A percentile compares a stretch with the other conserved stretches of the same genome.
These are phyloP conservation scores for Tothia fuscella DNA, from an alignment of 2,329 filamentous ascomycete genomes.

Conservation along the genomic window DNA sequence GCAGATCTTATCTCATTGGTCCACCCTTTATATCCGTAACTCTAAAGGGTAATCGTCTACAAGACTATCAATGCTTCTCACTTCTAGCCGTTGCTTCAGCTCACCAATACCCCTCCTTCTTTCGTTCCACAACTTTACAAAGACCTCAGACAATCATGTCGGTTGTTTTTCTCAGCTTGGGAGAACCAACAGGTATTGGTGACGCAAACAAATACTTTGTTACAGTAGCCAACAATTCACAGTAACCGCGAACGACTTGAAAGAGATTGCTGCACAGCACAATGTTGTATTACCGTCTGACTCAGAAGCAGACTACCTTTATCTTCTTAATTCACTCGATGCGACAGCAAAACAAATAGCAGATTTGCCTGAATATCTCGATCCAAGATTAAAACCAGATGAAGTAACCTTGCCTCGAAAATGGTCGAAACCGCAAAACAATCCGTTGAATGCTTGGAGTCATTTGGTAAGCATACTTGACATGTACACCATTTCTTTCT, in stretches of 20 bases:
- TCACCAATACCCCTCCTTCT: too few species aligned
- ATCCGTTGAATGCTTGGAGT: slow-evolving; percentile 19
- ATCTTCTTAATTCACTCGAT: slow-evolving; percentile 18
- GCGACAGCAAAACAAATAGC: slow-evolving; percentile 14
- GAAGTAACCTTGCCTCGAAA: slow-evolving; percentile 15
- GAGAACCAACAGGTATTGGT: slow-evolving; percentile 14
- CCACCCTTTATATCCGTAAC: too few species aligned
- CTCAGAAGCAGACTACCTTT: slow-evolving; percentile 16
- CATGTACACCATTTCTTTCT: too few species aligned
- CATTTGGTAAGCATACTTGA: slow-evolving; percentile 10
- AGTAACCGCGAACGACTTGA: neutral
- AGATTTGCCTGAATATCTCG: slow-evolving; percentile 15
- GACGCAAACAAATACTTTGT: too few species aligned
- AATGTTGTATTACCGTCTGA: slow-evolving; percentile 12
- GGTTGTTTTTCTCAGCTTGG: slow-evolving; percentile 15
- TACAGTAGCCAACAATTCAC: neutral
- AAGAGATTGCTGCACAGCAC: slow-evolving; percentile 14
- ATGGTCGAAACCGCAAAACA: slow-evolving; percentile 12
- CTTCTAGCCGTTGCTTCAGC: too few species aligned
- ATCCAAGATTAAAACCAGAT: slow-evolving; percentile 16
- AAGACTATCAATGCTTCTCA: too few species aligned
- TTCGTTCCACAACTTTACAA: too few species aligned
- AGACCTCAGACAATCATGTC: slow-evolving; percentile 15
- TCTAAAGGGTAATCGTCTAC: too few species aligned
- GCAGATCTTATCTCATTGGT: too few species aligned